These are phyloP conservation scores for Citrus australasica DNA, from an alignment of 345 rosid genomes.

Conservation along the genomic window DNA sequence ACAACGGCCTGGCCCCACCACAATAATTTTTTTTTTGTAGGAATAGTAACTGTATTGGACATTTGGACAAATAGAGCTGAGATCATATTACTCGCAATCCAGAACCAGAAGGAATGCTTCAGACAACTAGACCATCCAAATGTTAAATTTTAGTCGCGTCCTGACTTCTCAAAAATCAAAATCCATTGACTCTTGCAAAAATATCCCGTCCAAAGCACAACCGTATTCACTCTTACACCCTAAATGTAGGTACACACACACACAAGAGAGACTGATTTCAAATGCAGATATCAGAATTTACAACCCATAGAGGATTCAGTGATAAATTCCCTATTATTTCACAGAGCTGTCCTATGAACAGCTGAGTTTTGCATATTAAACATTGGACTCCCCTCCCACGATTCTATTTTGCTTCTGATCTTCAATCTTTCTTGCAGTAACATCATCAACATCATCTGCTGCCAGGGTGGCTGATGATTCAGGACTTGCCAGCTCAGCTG, in stretches of 20 bases:
- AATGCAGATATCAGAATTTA: not conserved
- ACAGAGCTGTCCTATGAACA: not conserved
- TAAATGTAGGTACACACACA: not conserved
- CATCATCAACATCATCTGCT: constrained; percentile 6
- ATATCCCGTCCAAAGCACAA: not conserved
- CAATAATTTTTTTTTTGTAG: no score
- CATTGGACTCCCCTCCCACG: not conserved
- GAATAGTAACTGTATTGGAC: no score
- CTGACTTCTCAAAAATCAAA: no score
- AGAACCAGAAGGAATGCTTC: no score
- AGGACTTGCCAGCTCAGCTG: constrained; percentile 8
- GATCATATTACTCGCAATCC: no score
- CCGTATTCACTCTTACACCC: not conserved
- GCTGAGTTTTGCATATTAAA: not conserved
- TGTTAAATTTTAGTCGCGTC: no score
- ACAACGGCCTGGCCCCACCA: no score
- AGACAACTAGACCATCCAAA: no score
- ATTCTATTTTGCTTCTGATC: not conserved
- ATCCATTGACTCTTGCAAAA: no score
- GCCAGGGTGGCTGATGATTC: constrained; percentile 9
- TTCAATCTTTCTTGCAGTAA: not conserved
- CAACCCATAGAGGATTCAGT: not conserved
- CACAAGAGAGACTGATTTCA: no score
- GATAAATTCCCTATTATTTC: not conserved
- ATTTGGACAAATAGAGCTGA: no score